Base-by-base conservation (phyloP, 257 asterid genomes). In the Jacaranda mimosifolia region DNA sequence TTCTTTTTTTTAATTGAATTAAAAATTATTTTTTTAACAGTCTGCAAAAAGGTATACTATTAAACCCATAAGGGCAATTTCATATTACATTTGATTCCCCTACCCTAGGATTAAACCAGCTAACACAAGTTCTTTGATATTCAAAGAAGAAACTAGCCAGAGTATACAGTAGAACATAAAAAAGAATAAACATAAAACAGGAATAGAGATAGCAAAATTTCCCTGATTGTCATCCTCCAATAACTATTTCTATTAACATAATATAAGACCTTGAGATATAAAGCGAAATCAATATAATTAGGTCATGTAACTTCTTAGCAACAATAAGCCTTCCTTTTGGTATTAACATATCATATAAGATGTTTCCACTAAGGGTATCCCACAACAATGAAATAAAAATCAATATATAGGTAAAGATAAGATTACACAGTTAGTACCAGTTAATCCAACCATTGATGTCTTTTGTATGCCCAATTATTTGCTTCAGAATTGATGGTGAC, bases 381-480 rank as follows among this genome's bases (percentile, higher is more conserved):
- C 39, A 12, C 4, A 57, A 39, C 62, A 58, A 60, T 13, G 35
- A 71, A 55, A 51, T 76, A 48, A 67, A 67, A 73, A 72, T 51
- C 74, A 78, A 46, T n/a, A 77, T 56, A 36, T 49, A n/a, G 78
- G 70, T 72, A 52, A 62, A 46, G 82, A 71, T 80, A 75, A 85
- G 83, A 83, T 79, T 74, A 83, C 63, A 79, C 73, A 85, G 81
- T 46, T 79, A 83, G 85, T 79, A 89, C 91, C 86, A 86, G 92
- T 82, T 75, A 79, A 86, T 84, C 96, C 87, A 88, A 96, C 99
- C 99, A 86, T 98, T 93, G 87, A 96, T 94, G 82, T 96, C 99
- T 89, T 96, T 96, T 63, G 96, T 84, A 78, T 96, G 99, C 46
- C 99, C 99, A 39, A 83, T 87, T 76, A 96, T 87, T 82, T 86